Base-by-base conservation (phyloP, 1,284 basidiomycete species). In the Trametes hirsuta region DNA sequence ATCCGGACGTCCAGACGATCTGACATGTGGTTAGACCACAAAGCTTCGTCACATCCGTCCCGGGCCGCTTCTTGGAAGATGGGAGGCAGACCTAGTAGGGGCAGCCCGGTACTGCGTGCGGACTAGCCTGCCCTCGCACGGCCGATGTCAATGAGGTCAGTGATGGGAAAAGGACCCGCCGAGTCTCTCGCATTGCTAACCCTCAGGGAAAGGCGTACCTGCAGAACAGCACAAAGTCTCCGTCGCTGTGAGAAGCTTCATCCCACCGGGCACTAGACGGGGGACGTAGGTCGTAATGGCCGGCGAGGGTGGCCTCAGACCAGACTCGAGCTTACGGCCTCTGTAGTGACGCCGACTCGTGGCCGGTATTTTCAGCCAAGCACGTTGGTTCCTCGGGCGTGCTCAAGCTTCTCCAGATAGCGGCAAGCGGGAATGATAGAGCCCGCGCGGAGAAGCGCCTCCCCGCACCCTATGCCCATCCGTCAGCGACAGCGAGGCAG, bases 401-500 rank as follows among this genome's bases (percentile, higher is more conserved):
- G 44, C 53, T 39, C 55, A 46, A 41, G 55, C 60, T 58, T 60
- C 54, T 39, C 35, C 42, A 37, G 59, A 62, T 57, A 55, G 55
- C 52, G 54, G 51, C 59, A 46, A 48, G 53, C 57, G 57, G 57
- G 51, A 47, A 58, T 47, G 57, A 61, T 37, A 61, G 47, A 53
- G 46, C 8, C 48, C 45, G 34, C 6, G 46, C 48, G 46, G 50
- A 24, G 37, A 51, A 36, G 63, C 60, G 60, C 53, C 53, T 55
- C 47, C 39, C 53, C 46, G 42, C 61, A 48, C 64, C 64, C 64
- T 65, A 45, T 60, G 55, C 64, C 63, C 64, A 60, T 35, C 59
- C 57, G 63, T 15, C 42, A 24, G 48, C 59, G 45, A 47, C 57
- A 51, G 56, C 30, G 56, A 58, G 44, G 56, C 56, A 39, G 9